Base-by-base conservation (phyloP, 2,329 filamentous ascomycete genomes). In the Cytospora paraplurivora region DNA sequence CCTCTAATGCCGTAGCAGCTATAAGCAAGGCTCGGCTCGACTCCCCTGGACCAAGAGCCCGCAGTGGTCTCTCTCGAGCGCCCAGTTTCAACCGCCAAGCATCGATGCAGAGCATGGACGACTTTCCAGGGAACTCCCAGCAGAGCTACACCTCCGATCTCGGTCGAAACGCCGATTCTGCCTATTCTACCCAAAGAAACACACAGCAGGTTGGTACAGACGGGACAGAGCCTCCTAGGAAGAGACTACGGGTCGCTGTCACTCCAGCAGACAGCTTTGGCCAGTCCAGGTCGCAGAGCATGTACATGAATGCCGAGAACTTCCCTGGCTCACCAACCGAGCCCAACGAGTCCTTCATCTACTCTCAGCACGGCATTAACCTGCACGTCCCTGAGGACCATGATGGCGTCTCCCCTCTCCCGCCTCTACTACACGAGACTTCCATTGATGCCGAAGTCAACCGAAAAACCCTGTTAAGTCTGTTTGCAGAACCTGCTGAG, bases 11-110 rank as follows among this genome's bases (percentile, higher is more conserved):
- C 34, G 91, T 99, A 62, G 93, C 93, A 66, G 94, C 95, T 64
- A 96, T 99, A 76, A 97, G 92, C 84, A 97, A 98, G 79, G 94
- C 95, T 17, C 86, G 94, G 13, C 90, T 97, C 70, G 93, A 97
- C 74, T 97, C 93, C 2, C 93, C 93, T 1, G 89, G 85, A 8
- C 90, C 90, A 5, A 82, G 90, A 64, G 81, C 79, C 62, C 84
- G 85, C 37, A 56, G 69, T 15, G 87, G 87, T 10, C 86, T 86
- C 2, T 84, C 87, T 32, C 83, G 88, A 50, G 85, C 89, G 0
- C 83, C 88, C 44, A 88, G 88, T 69, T 90, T 91, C 69, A 88
- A 87, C 72, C 85, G 90, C 62, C 88, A 91, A 69, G 83, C 88
- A 4, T 90, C 88, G 2, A 88, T 88, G 74, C 88, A 91, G 68